Base-by-base conservation (phyloP, 352 stramenopile genomes). In the Peronospora destructor region DNA sequence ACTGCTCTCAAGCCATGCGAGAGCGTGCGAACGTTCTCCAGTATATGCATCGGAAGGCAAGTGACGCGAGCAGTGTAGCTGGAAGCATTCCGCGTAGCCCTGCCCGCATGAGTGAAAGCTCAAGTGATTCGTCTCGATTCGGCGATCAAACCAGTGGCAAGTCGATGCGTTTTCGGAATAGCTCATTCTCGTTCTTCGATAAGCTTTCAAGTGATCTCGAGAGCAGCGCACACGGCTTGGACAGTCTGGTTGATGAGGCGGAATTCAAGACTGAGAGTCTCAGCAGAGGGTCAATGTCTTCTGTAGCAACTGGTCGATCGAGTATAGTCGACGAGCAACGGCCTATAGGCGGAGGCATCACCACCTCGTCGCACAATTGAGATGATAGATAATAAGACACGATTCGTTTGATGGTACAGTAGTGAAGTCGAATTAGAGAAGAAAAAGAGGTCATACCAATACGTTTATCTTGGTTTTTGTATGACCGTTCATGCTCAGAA, bases 141-240 rank as follows among this genome's bases (percentile, higher is more conserved):
- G 55, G 46, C 5, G 78, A 89, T 16, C 64, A 73, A 14, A 58
- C 69, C 14, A 83, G 73, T 16, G 58, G 47, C 38, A 79, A 69
- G 53, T 68, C 66, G 13, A 45, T 48, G 46, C 53, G 36, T 19
- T 77, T 56, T 54, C 75, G 78, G 25, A 90, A 86, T 53, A 77
- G 82, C 48, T 93, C 83, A 35, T 93, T 93, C 40, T 90, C 80
- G 26, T 93, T 93, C 49, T 90, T 93, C 35, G 83, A 91, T 45
- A 87, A 89, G 51, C 70, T 93, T 23, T 87, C 83, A 29, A 77
- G 66, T 28, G 83, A 93, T 42, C 39, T 87, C 6, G 77, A 87
- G 30, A 78, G 45, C 34, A 69, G 66, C 16, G 45, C 74, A 0
- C 76, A 84, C 42, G 71, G 80, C 21, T 47, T 88, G 41, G 69